Evolutionary conservation across 306 rosid genomes (phyloP).

Genomic region (Prinsepia uniflora): DNA sequence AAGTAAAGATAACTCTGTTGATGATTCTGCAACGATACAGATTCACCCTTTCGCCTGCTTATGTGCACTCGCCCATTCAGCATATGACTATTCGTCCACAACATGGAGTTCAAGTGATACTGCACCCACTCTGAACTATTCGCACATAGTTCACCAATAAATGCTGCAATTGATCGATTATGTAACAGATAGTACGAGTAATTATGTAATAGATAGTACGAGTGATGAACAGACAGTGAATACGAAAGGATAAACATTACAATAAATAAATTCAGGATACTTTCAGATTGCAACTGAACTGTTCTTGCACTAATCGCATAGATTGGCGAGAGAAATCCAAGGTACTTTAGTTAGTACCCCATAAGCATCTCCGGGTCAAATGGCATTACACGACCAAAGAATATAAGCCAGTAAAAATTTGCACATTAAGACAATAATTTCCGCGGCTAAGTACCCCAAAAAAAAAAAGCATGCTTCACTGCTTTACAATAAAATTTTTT

Average conservation of each 20-base stretch:
- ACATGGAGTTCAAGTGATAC: conserved; percentile 28
- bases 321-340: background rate
- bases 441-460: background rate
- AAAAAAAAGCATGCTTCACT: too few species aligned
- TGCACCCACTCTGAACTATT: background rate
- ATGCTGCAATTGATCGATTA: too few species aligned
- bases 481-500: background rate
- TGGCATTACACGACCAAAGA: background rate
- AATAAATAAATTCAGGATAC: too few species aligned
- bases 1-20: conserved; percentile 24
- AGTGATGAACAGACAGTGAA: too few species aligned
- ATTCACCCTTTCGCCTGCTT: conserved; percentile 27
- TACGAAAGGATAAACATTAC: too few species aligned
- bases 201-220: too few species aligned
- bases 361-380: background rate
- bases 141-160: too few species aligned
- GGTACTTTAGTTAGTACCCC: too few species aligned
- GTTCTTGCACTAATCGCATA: background rate
- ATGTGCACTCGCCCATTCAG: conserved; percentile 23
- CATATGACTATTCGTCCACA: conserved; percentile 18
- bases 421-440: background rate
- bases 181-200: too few species aligned
- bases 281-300: background rate
- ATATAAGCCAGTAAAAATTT: background rate
- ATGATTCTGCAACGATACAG: conserved; percentile 26